Evolutionary conservation across 495 filamentous ascomycete species (phyloP).

Genomic region (Aspergillus wentii): DNA sequence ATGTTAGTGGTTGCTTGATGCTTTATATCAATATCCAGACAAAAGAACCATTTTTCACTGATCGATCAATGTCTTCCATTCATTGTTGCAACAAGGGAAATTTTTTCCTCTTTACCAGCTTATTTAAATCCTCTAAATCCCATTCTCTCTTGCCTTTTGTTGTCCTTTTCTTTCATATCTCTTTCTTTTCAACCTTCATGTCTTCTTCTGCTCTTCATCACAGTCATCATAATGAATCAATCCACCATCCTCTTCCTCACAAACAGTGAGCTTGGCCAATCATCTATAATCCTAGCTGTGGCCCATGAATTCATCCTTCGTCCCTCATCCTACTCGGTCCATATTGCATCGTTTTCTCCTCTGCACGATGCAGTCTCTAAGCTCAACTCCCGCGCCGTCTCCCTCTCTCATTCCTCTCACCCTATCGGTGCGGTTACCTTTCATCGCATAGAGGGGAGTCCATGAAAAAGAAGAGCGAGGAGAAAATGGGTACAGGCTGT

Average conservation of each 20-base stretch:
- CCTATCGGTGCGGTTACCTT: conserved; percentile 11
- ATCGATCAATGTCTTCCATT: no score
- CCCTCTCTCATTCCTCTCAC: neutral
- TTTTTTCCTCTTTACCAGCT: no score
- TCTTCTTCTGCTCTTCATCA: neutral
- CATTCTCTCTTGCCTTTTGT: no score
- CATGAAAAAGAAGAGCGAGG: conserved; percentile 23
- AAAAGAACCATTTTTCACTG: no score
- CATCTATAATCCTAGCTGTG: conserved; percentile 38
- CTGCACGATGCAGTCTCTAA: conserved; percentile 16
- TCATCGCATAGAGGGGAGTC: conserved; percentile 26
- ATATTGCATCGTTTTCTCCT: conserved; percentile 40
- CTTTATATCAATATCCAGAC: no score
- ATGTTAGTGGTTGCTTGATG: no score
- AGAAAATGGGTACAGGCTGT: no score
- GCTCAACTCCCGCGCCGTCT: conserved; percentile 10
- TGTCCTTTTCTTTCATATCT: neutral
- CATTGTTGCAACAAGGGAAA: no score
- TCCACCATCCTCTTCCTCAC: conserved; percentile 36
- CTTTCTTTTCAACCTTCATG: neutral
- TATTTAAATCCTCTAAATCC: no score
- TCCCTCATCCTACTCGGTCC: conserved; percentile 28
- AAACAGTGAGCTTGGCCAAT: conserved; percentile 42
- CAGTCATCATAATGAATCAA: conserved; percentile 4
- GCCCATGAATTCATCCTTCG: conserved; percentile 36